Base-by-base conservation (phyloP, 805 yeast species). In the Hanseniaspora nectarophila region DNA sequence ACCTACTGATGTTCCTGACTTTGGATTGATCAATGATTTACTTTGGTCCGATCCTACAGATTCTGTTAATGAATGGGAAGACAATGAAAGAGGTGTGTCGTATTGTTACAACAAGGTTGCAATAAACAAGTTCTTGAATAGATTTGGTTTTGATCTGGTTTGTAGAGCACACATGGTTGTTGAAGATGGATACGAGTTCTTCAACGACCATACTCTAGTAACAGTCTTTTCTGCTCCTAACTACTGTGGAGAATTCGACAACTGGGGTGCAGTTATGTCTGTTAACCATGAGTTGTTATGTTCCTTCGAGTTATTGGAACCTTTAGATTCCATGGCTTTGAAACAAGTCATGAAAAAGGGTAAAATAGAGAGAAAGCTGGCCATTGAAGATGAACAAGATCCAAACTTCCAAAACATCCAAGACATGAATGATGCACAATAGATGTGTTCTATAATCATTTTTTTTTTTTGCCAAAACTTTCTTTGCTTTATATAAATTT, bases 311-410 rank as follows among this genome's bases (percentile, higher is more conserved):
- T 74, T 90, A 51, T 72, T 90, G 54, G 96, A 92, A 67, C 98
- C 98, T 8, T 73, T 92, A 59, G 97, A 90, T 68, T 78, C 94
- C 48, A 82, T 84, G 18, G 96, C 96, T 4, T 75, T 92, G 67
- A 89, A 90, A 63, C 95, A 85, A 65, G 92, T 87, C 47, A 87
- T 90, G 97, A 83, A 82, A 59, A 83, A 81, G 68, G 95, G 95
- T n/a, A 81, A 85, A 61, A 82, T 84, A 56, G 96, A 89, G 65
- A 72, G 97, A 58, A 77, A 84, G 59, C 66, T 73, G 50, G 54
- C 54, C 2, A 15, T 40, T 23, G 54, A 52, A 20, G 43, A 45
- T n/a, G 26, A 29, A 5, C n/a, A 21, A 21, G 32, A 45, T 12
- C 31, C 16, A 18, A 24, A 34, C 12, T 24, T 23, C 8, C 5